Evolutionary conservation across 164 flowering plant genomes (phyloP).

Genomic region (Aristolochia fimbriata): DNA sequence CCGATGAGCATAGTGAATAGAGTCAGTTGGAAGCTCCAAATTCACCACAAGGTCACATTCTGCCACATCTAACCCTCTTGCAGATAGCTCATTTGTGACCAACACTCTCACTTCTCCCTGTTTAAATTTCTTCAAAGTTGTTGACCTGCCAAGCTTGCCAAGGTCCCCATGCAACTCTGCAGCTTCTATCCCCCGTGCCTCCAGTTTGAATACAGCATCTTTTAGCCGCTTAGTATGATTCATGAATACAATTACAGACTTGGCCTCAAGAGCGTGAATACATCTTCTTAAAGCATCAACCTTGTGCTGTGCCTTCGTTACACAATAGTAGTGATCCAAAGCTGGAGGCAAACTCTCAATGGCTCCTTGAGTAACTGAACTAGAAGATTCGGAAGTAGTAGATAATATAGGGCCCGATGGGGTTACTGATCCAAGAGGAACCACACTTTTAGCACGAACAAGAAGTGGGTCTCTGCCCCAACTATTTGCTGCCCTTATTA

Average conservation of each 20-base stretch:
- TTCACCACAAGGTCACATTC: constrained; percentile 97
- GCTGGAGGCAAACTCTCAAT: constrained; percentile 69
- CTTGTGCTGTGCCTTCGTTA: constrained; percentile 71
- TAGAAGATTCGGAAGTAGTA: constrained; percentile 22
- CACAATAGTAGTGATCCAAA: constrained; percentile 68
- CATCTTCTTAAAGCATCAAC: constrained; percentile 84
- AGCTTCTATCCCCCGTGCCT: constrained; percentile 84
- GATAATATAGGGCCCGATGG: constrained; percentile 30
- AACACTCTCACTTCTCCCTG: constrained; percentile 73
- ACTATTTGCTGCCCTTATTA: constrained; percentile 77
- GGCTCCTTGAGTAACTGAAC: constrained; percentile 34
- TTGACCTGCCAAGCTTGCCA: constrained; percentile 77
- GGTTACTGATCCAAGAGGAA: constrained; percentile 57
- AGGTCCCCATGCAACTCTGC: constrained; percentile 93
- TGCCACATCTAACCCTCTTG: constrained; percentile 87
- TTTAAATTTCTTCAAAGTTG: constrained; percentile 74
- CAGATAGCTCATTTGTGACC: constrained; percentile 96
- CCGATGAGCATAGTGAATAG: constrained; percentile 89
- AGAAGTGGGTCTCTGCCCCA: constrained; percentile 88
- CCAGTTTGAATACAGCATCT: constrained; percentile 84
- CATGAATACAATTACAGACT: constrained; percentile 89
- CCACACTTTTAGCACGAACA: constrained; percentile 64
- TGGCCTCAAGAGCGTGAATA: constrained; percentile 86
- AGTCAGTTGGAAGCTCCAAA: constrained; percentile 79
- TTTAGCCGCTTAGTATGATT: constrained; percentile 77